Base-by-base conservation (phyloP, 257 asterid species). In the Plantago major region DNA sequence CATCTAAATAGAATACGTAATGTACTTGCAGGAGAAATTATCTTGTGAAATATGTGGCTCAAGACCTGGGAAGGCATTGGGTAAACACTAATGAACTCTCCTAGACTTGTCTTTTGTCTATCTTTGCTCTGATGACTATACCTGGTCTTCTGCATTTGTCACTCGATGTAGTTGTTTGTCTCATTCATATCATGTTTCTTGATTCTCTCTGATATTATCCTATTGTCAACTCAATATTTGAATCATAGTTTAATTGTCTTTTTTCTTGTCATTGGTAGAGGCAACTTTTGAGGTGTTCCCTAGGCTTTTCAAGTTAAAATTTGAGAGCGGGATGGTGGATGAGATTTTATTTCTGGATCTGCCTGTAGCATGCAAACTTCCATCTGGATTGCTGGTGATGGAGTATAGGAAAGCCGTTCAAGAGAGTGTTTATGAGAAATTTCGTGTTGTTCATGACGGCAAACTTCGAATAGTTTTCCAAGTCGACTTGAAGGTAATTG, bases 211-310 rank as follows among this genome's bases (percentile, higher is more conserved):
- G n/a, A n/a, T n/a, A 46, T 4, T 4, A 1, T 11, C 15, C 50
- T 4, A 12, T 10, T 38, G 26, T 2, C 14, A 33, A 12, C 46
- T 56, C 18, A 56, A 56, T 13, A 11, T 9, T 10, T 33, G 62
- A 42, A 7, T 56, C n/a, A n/a, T n/a, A n/a, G 16, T 14, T 12
- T n/a, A 9, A 12, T n/a, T 53, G 38, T 13, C 11, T 19, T 38
- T 55, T 46, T 26, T 40, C 40, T 74, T 52, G 59, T 47, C 30
- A 42, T 62, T 37, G 53, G 60, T 90, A 93, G 99, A 89, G 82
- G 99, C 99, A 54, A 93, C 97, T 62, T 87, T 76, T 72, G 99
- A 93, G 80, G 96, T 89, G 66, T 94, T 93, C 53, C 97, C 96
- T 7, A 83, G 99, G 71, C 99, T 93, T 16, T 85, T 83, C 68